Evolutionary conservation across 2,329 filamentous ascomycete species (phyloP), one percentile per base, ranked within the genome.

Genomic region (Erysiphe pulchra): DNA sequence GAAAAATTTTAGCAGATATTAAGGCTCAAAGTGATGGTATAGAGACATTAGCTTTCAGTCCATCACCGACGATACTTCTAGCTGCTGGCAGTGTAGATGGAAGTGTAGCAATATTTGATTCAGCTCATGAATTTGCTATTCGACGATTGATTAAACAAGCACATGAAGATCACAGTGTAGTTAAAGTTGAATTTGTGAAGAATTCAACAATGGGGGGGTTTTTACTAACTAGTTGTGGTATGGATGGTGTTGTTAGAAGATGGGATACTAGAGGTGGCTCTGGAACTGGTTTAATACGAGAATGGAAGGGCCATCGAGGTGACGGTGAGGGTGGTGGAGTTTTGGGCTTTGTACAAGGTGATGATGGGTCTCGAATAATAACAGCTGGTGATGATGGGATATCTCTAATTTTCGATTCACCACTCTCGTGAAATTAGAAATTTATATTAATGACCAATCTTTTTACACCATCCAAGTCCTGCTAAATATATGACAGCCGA

Each of bases 311-410:
- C 0, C 90, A 98, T 60, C 61, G 82, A 54, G 77, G 86, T 30
- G 75, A 82, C 57, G 80, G 84, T 12, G 83, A 90, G 63, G 78
- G 84, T 18, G 87, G 86, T 32, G 87, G 87, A 45, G 78, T 95
- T 9, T 63, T 95, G 53, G 86, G 80, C 0, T 98, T 95, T 58
- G 86, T 92, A 45, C 85, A 94, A 61, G 76, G 77, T 7, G 20
- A 24, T 24, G 69, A 77, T 58, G 83, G 83, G 0, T 73, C 76
- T 60, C 69, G 76, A 51, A 67, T 95, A 43, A 71, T 93, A 4
- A 95, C 90, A 6, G 90, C 85, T 1, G 90, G 90, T 20, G 90
- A 98, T 63, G 90, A 98, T 58, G 70, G 73, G 7, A 60, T 82
- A 24, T 66, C 73, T 28, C 59, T 83, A 54, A 71, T 83, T 1